phyloP scores from a whole-genome alignment of 495 filamentous ascomycete species.

The Glonium stellatum region DNA sequence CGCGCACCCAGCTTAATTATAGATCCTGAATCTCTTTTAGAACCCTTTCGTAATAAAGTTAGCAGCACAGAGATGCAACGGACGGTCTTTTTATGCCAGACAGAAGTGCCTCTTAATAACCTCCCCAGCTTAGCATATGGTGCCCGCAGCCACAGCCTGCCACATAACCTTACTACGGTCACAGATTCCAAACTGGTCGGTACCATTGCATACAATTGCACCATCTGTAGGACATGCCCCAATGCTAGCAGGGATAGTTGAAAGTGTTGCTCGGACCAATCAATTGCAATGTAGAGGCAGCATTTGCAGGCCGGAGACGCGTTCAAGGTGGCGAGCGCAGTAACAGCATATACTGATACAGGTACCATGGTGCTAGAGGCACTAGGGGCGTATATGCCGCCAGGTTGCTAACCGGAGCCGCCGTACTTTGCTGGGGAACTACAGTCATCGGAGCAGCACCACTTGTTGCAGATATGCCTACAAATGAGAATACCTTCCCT shows the following conservation, averaged over 20 bases:
- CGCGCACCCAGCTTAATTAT: no score
- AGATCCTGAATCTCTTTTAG: no score
- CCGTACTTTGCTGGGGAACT: not conserved
- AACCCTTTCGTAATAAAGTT: no score
- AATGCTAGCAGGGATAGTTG: not conserved
- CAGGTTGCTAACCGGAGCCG: constrained; percentile 3
- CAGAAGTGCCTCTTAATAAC: constrained; percentile 10
- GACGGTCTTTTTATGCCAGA: not conserved
- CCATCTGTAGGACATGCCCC: constrained; percentile 13
- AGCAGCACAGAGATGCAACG: not conserved
- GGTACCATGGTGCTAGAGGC: constrained; percentile 4
- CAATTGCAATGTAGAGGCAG: not conserved
- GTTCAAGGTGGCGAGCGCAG: not conserved
- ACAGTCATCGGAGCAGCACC: not conserved
- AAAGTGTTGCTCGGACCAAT: constrained; percentile 1
- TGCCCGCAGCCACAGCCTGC: constrained; percentile 24
- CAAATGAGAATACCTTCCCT: not conserved
- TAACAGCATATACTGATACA: not conserved
- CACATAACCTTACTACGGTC: constrained; percentile 21
- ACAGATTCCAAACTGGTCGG: constrained; percentile 25
- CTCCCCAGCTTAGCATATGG: constrained; percentile 16
- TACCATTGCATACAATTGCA: constrained; percentile 16
- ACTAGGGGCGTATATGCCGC: constrained; percentile 24
- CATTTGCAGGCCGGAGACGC: not conserved
- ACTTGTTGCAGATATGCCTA: not conserved